These are phyloP conservation scores for Umbellularia californica DNA, from an alignment of 164 flowering plant genomes.

Conservation along the genomic window DNA sequence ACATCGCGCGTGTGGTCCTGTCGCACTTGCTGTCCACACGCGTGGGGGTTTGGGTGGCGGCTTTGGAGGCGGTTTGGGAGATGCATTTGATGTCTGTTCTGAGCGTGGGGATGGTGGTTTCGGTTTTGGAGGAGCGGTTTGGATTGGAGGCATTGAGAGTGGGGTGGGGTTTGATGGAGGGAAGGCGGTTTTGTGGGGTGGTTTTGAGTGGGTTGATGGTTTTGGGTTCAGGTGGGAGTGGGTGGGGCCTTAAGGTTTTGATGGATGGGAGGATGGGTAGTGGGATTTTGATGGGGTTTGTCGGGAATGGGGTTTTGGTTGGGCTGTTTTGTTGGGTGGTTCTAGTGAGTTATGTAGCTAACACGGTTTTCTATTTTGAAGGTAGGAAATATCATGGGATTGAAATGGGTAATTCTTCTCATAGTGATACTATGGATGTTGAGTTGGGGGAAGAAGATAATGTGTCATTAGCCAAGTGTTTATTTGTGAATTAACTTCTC, in stretches of 20 bases:
- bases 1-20: constrained; percentile 7
- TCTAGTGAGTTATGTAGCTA: constrained; percentile 23
- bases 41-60: constrained; percentile 8
- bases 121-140: constrained; percentile 39
- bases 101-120: constrained; percentile 46
- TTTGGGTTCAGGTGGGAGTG: constrained; percentile 22
- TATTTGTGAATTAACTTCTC: no score
- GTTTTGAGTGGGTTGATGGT: constrained; percentile 29
- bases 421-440: neutral
- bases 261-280: constrained; percentile 8
- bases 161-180: constrained; percentile 42
- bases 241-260: constrained; percentile 17
- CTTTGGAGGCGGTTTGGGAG: constrained; percentile 25
- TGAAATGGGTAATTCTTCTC: neutral
- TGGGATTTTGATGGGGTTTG: constrained; percentile 15
- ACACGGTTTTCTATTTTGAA: constrained; percentile 9
- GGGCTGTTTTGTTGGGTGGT: constrained; percentile 31
- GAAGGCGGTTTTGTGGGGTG: constrained; percentile 44
- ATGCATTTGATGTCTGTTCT: constrained; percentile 39
- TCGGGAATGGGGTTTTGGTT: constrained; percentile 18
- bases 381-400: constrained; percentile 9
- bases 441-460: neutral
- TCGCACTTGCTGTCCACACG: neutral
- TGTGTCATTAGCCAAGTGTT: no score
- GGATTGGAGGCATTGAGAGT: constrained; percentile 45